Evolutionary conservation across 2,329 filamentous ascomycete species (phyloP), one percentile per base, ranked within the genome.

Genomic region (Sarocladium brachiariae): DNA sequence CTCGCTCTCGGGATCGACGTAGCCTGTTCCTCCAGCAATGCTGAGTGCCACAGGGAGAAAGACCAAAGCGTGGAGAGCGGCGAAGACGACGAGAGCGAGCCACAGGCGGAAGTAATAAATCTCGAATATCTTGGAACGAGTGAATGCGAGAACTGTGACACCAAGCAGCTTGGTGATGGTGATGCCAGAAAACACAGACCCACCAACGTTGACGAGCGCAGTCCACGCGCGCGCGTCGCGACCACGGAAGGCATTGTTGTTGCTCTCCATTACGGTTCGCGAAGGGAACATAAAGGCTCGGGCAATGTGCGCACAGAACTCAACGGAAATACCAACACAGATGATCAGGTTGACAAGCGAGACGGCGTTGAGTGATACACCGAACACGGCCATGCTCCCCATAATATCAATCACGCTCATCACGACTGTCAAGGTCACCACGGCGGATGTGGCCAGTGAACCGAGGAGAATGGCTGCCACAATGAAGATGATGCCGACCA

Each of bases 21-120:
- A 97, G 2, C 92, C 91, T 57, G 85, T 80, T 1, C 93, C 93
- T 16, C 93, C 93, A 48, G 87, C 77, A 47, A 96, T 74, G 62
- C 88, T 95, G 57, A 99, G 74, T 2, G 87, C 86, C 1, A 97
- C 93, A 0, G 93, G 93, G 59, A 99, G 72, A 66, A 97, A 95
- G 7, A 99, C 79, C 45, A 99, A 74, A 1, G 93, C 89, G 66
- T 99, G 93, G 9, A 84, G 77, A 7, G 89, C 89, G 2, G 91
- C 95, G 66, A 96, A 92, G 9, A 95, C 66, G 10, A 99, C 91
- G 50, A 99, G 78, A 6, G 91, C 86, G 16, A 96, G 73, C 93
- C 93, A 99, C 38, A 99, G 87, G 38, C 93, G 81, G 77, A 99
- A 99, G 70, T 99, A 99, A 71, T 99, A 99, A 52, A 99, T 89